A percentile compares a stretch with the other conserved stretches of the same genome.
These are phyloP conservation scores for Arctium minus DNA, from an alignment of 129 eudicot genomes.

Conservation along the genomic window DNA sequence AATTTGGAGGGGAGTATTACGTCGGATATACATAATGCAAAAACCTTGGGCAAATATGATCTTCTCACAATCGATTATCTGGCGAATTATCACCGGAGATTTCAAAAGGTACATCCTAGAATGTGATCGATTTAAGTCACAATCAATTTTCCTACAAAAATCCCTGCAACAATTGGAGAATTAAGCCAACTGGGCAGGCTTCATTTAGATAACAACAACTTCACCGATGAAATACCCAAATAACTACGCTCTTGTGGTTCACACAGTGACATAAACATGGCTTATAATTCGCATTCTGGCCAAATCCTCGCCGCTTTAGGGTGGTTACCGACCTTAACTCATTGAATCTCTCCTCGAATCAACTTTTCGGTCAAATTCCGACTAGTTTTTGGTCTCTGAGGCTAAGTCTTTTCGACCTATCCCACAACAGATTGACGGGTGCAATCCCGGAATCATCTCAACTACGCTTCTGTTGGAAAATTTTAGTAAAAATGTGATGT, in stretches of 20 bases:
- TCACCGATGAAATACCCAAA: conserved; percentile 62
- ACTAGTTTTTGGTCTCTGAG: conserved; percentile 49
- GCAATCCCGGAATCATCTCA: conserved; percentile 50
- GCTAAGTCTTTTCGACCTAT: conserved; percentile 73
- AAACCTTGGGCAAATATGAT: conserved; percentile 43
- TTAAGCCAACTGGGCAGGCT: conserved; percentile 49
- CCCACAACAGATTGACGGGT: conserved; percentile 59
- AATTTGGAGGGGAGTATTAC: conserved; percentile 52
- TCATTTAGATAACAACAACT: conserved; percentile 50
- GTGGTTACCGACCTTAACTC: conserved; percentile 64
- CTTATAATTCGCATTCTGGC: conserved; percentile 59
- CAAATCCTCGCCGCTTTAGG: too few species aligned
- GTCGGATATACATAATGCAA: conserved; percentile 51
- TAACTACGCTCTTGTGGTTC: conserved; percentile 61
- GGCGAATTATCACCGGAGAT: conserved; percentile 64
- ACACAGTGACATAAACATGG: conserved; percentile 60
- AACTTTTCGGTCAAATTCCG: conserved; percentile 72
- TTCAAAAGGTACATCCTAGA: conserved; percentile 42
- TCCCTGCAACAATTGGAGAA: conserved; percentile 50
- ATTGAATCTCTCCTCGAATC: conserved; percentile 64
- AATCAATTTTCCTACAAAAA: conserved; percentile 61
- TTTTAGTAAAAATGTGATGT: too few species aligned
- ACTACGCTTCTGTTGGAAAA: too few species aligned
- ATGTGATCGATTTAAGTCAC: conserved; percentile 49
- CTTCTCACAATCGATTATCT: conserved; percentile 56